phyloP scores from a whole-genome alignment of 1,284 basidiomycete genomes.

The Pholiota adiposa region DNA sequence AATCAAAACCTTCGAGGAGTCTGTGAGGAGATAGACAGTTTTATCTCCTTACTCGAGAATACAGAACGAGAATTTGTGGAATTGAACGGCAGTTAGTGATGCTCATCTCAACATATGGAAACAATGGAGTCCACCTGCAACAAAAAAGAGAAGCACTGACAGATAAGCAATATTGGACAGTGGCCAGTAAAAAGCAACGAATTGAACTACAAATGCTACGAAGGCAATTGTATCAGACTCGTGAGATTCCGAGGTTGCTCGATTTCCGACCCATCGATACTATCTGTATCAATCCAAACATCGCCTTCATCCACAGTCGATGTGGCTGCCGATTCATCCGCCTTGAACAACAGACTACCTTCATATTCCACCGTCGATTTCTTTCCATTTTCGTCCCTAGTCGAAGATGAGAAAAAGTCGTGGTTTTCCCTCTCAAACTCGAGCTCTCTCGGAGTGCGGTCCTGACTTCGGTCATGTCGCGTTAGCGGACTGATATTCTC shows the following conservation, averaged over 20 bases:
- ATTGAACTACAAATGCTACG: background rate
- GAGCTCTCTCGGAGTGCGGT: constrained; percentile 13
- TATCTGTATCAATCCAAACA: constrained; percentile 40
- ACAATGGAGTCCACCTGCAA: too few species aligned
- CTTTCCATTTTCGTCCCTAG: background rate
- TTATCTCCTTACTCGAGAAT: background rate
- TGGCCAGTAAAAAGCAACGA: background rate
- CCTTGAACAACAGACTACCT: constrained; percentile 20
- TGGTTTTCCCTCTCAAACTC: constrained; percentile 18
- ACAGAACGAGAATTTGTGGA: background rate
- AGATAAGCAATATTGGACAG: background rate
- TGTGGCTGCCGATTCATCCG: background rate
- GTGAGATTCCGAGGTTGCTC: constrained; percentile 1
- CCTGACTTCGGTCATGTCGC: constrained; percentile 10
- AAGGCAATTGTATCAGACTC: background rate
- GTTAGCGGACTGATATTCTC: constrained; percentile 8
- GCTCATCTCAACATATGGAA: too few species aligned
- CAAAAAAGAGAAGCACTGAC: background rate
- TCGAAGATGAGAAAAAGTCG: constrained; percentile 18
- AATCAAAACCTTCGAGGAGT: too few species aligned
- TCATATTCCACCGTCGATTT: constrained; percentile 4
- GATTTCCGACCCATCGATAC: constrained; percentile 21
- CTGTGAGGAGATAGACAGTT: constrained; percentile 5
- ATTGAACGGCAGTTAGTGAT: background rate
- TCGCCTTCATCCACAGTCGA: constrained; percentile 30